Evolutionary conservation across 768 basidiomycete species (phyloP).

Genomic region (Hydnomerulius pinastri): DNA sequence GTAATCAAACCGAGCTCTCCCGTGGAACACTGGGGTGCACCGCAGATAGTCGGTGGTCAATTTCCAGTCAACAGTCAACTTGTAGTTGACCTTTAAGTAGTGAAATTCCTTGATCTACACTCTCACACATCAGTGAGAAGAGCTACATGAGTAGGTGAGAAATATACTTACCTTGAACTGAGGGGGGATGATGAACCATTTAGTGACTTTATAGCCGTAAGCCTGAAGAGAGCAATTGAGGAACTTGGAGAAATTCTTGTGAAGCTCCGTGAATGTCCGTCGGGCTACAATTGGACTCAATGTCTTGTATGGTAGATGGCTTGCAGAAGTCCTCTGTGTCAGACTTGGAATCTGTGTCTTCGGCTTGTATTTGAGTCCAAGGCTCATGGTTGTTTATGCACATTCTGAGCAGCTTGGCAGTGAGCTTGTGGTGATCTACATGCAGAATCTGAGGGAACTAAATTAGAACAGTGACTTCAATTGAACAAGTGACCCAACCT

Average conservation of each 20-base stretch:
- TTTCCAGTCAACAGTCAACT: slow-evolving; percentile 28
- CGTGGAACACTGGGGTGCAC: slow-evolving; percentile 32
- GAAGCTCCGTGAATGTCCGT: background rate
- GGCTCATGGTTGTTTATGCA: background rate
- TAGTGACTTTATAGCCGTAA: background rate
- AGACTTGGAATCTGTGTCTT: too few relatives aligned
- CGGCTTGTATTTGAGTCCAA: too few relatives aligned
- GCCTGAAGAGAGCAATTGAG: background rate
- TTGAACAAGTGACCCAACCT: slow-evolving; percentile 20
- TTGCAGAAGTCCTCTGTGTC: too few relatives aligned
- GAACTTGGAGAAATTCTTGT: background rate
- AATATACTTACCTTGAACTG: background rate
- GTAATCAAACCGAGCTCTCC: slow-evolving; percentile 24
- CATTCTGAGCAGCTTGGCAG: background rate
- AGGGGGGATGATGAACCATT: background rate
- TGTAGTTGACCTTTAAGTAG: slow-evolving; percentile 27
- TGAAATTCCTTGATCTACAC: slow-evolving; percentile 24
- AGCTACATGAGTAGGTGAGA: too few relatives aligned
- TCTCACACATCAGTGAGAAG: too few relatives aligned
- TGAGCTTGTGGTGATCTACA: slow-evolving; percentile 4
- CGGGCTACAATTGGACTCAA: background rate
- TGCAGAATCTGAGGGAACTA: slow-evolving; percentile 1
- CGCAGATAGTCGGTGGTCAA: slow-evolving; percentile 27
- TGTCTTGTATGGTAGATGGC: too few relatives aligned
- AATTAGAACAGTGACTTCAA: background rate